Conservation (phyloP, 352 stramenopile genomes). For the Vaucheria bursata region DNA sequence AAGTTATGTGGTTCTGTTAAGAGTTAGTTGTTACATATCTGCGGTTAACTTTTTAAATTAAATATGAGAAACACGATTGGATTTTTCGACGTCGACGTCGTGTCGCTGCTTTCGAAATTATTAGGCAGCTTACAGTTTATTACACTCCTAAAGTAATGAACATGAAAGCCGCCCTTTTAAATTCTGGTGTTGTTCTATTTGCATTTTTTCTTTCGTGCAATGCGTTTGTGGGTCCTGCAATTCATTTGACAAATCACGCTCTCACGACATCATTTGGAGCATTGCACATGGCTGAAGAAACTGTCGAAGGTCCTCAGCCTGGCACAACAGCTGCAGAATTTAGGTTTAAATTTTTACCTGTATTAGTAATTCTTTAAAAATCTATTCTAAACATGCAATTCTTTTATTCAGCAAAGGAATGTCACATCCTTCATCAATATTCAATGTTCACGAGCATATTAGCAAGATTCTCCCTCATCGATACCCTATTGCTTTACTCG, state of each 20-base stretch:
- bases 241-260: neutral
- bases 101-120: too few species aligned
- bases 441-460: slow-evolving; percentile 59
- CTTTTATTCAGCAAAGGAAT: slow-evolving; percentile 32
- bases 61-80: too few species aligned
- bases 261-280: neutral
- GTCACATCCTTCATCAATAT: slow-evolving; percentile 31
- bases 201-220: too few species aligned
- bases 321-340: slow-evolving; percentile 32
- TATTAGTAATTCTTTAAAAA: neutral
- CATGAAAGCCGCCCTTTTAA: too few species aligned
- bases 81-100: too few species aligned
- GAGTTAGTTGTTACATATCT: too few species aligned
- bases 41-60: too few species aligned
- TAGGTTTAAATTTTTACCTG: slow-evolving; percentile 4
- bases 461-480: slow-evolving; percentile 65
- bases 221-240: neutral
- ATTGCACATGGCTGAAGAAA: slow-evolving; percentile 27
- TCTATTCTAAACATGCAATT: neutral
- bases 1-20: too few species aligned
- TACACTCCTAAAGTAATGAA: too few species aligned
- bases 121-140: too few species aligned
- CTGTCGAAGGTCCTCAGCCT: slow-evolving; percentile 11
- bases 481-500: slow-evolving; percentile 64
- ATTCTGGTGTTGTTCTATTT: too few species aligned